A percentile compares a stretch with the other conserved stretches of the same genome.
phyloP scores from a whole-genome alignment of 1,284 basidiomycete species.

The Trametes versicolor region DNA sequence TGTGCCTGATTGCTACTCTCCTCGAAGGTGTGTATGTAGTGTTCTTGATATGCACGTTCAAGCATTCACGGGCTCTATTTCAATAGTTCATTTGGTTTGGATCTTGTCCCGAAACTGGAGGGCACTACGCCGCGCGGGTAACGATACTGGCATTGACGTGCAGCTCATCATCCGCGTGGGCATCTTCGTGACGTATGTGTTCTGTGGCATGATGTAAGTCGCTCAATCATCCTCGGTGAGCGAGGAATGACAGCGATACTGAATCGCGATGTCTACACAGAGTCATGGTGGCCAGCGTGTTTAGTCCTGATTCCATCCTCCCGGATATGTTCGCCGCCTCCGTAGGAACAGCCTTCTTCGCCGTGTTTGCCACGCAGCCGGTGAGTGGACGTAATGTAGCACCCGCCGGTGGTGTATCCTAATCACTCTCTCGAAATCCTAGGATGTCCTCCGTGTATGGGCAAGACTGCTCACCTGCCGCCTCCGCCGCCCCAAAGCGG shows the following conservation, averaged over 20 bases:
- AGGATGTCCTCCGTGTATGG: slow-evolving; percentile 41
- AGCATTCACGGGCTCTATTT: background rate
- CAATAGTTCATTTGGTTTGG: slow-evolving; percentile 33
- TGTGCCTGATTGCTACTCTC: slow-evolving; percentile 34
- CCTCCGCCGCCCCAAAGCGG: slow-evolving; percentile 6
- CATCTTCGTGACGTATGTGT: slow-evolving; percentile 37
- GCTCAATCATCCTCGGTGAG: background rate
- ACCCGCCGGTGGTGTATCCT: background rate
- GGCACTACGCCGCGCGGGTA: slow-evolving; percentile 28
- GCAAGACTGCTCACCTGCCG: slow-evolving; percentile 25
- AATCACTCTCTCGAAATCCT: background rate
- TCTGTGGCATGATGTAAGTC: slow-evolving; percentile 38
- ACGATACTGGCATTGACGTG: slow-evolving; percentile 26
- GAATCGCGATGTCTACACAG: slow-evolving; percentile 10
- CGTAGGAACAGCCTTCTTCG: slow-evolving; percentile 40
- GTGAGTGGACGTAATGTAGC: slow-evolving; percentile 26
- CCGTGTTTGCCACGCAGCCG: slow-evolving; percentile 39
- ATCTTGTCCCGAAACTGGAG: slow-evolving; percentile 31
- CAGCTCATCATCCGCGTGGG: slow-evolving; percentile 34
- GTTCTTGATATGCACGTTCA: background rate
- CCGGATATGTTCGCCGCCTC: slow-evolving; percentile 43
- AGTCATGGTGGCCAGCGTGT: slow-evolving; percentile 31
- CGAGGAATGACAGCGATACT: background rate
- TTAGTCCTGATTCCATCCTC: slow-evolving; percentile 25
- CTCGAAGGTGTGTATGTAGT: slow-evolving; percentile 34